Evolutionary conservation across 2,329 filamentous ascomycete genomes (phyloP), one percentile per base, ranked within the genome.

Genomic region (Zymoseptoria crescenta): DNA sequence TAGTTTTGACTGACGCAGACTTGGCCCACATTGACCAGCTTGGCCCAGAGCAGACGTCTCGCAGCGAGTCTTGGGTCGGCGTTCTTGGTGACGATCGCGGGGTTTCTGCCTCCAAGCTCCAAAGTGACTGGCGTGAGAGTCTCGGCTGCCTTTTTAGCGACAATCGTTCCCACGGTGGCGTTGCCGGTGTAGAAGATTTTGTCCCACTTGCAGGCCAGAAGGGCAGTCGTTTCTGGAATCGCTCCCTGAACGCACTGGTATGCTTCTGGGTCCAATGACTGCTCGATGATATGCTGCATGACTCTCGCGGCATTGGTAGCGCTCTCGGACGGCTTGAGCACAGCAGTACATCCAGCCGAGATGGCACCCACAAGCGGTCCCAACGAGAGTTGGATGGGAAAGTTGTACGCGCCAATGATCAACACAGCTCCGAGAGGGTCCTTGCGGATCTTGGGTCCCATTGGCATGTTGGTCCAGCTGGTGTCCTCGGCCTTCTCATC

Each of bases 101-200:
- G 94, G 77, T 97, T 97, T 64, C 84, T 81, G 61, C 94, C 94
- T 60, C 94, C 94, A 52, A 99, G 84, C 79, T 99, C 94, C 53
- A 97, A 84, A 8, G 87, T 83, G 21, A 96, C 86, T 0, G 94
- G 94, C 0, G 94, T 97, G 62, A 81, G 72, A 0, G 79, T 80
- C 69, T 80, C 78, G 1, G 79, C 78, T 0, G 78, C 79, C 69
- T 80, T 80, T 74, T 80, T 79, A 13, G 79, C 76, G 59, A 81
- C 78, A 66, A 81, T 81, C 21, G 70, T 79, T 53, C 89, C 94
- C 19, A 96, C 91, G 28, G 73, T 77, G 56, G 82, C 81, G 68
- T 85, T 87, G 57, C 94, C 94, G 0, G 94, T 99, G 78, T 96
- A 99, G 79, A 94, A 92, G 70, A 99, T 95, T 82, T 96, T 97